phyloP scores from a whole-genome alignment of 345 rosid species.

The Draba incana region DNA sequence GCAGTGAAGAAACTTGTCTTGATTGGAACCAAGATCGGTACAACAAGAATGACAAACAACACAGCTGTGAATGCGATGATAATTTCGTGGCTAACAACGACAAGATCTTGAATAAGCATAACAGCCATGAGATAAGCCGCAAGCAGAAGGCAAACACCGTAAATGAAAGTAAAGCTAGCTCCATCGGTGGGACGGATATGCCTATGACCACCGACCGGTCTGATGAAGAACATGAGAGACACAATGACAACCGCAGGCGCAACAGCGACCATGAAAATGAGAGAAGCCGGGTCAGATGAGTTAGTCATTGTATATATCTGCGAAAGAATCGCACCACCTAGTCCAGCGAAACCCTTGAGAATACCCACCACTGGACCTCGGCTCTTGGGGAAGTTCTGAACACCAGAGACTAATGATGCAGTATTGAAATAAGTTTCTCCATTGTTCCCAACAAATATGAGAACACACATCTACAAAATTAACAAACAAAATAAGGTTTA shows the following conservation, averaged over 20 bases:
- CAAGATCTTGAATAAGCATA: conserved; percentile 86
- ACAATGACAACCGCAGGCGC: conserved; percentile 81
- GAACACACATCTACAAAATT: conserved; percentile 78
- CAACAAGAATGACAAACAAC: conserved; percentile 62
- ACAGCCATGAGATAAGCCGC: conserved; percentile 91
- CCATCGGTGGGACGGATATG: conserved; percentile 75
- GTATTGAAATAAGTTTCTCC: conserved; percentile 99
- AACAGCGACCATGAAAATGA: conserved; percentile 95
- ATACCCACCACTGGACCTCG: conserved; percentile 98
- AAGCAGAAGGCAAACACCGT: conserved; percentile 76
- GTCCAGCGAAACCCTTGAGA: conserved; percentile 95
- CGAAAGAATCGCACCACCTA: conserved; percentile 93
- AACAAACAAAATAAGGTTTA: neutral
- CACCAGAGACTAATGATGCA: conserved; percentile 88
- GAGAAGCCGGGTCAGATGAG: conserved; percentile 78
- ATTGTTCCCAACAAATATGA: conserved; percentile 88
- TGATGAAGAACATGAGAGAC: conserved; percentile 76
- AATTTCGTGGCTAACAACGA: conserved; percentile 54
- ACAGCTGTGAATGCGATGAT: conserved; percentile 56
- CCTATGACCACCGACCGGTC: conserved; percentile 96
- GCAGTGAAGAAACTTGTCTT: conserved; percentile 55
- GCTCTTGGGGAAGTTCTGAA: conserved; percentile 95
- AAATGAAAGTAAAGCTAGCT: conserved; percentile 64
- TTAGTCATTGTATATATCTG: conserved; percentile 79
- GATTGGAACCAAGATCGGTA: conserved; percentile 75